Conservation (phyloP, 2,329 filamentous ascomycete species). For the Diaporthe australafricana region DNA sequence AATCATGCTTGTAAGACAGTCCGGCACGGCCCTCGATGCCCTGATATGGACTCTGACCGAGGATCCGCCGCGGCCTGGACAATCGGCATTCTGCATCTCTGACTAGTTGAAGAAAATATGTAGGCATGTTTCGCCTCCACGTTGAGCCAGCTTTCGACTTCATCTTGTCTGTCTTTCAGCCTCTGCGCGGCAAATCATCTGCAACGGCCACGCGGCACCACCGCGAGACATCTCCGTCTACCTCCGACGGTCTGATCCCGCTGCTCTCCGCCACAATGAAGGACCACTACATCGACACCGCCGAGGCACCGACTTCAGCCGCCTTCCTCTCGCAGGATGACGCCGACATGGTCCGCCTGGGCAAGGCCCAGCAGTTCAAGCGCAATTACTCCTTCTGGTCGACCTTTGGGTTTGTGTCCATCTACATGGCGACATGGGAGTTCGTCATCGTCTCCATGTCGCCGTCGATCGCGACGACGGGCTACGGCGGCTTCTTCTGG, state of each 20-base stretch:
- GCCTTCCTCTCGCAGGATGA: constrained; percentile 11
- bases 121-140: neutral
- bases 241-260: neutral
- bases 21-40: constrained; percentile 18
- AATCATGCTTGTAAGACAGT: constrained; percentile 16
- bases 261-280: constrained; percentile 16
- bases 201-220: neutral
- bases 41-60: neutral
- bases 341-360: constrained; percentile 34
- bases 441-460: constrained; percentile 40
- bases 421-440: constrained; percentile 44
- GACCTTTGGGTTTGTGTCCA: constrained; percentile 42
- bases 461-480: constrained; percentile 38
- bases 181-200: neutral
- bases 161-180: neutral
- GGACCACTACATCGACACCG: neutral
- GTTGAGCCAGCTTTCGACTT: neutral
- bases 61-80: neutral
- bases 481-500: constrained; percentile 43
- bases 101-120: neutral
- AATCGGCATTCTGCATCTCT: neutral
- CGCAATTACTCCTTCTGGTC: constrained; percentile 39
- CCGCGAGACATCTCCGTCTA: neutral
- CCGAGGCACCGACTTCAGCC: neutral
- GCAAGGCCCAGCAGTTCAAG: constrained; percentile 39